phyloP scores from a whole-genome alignment of 1,139 yeast species.

The Yamadazyma pseudoaaseri region DNA sequence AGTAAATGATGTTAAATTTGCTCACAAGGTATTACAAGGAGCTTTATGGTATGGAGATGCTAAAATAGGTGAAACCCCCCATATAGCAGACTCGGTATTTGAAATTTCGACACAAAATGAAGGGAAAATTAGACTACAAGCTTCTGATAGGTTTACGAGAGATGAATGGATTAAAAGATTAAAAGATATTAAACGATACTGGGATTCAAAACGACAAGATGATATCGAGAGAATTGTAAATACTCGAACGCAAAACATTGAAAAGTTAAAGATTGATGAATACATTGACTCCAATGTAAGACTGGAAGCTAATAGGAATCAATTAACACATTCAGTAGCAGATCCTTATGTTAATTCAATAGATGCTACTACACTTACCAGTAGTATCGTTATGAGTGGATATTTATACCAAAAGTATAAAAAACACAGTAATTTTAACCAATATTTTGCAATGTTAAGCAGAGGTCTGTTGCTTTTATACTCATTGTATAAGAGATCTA shows the following conservation, averaged over 20 bases:
- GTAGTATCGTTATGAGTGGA: constrained; percentile 64
- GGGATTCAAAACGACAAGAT: constrained; percentile 51
- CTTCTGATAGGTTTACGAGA: constrained; percentile 49
- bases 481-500: constrained; percentile 46
- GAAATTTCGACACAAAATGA: constrained; percentile 53
- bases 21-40: constrained; percentile 38
- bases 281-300: constrained; percentile 57
- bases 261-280: constrained; percentile 51
- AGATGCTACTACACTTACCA: constrained; percentile 56
- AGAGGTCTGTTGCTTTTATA: constrained; percentile 66
- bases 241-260: constrained; percentile 47
- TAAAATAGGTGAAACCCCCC: constrained; percentile 24
- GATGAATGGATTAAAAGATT: constrained; percentile 67
- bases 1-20: constrained; percentile 21
- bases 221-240: constrained; percentile 38
- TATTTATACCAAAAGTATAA: constrained; percentile 63
- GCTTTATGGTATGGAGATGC: constrained; percentile 44
- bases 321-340: constrained; percentile 51
- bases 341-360: constrained; percentile 54
- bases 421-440: constrained; percentile 64
- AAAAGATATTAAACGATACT: constrained; percentile 47
- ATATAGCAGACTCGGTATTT: constrained; percentile 45
- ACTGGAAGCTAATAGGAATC: constrained; percentile 53
- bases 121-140: constrained; percentile 51
- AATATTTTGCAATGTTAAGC: constrained; percentile 60